Percentiles rank a stretch among this genome's conserved stretches.
Conservation (phyloP, 495 filamentous ascomycete species). For the Articulospora tetracladia region DNA sequence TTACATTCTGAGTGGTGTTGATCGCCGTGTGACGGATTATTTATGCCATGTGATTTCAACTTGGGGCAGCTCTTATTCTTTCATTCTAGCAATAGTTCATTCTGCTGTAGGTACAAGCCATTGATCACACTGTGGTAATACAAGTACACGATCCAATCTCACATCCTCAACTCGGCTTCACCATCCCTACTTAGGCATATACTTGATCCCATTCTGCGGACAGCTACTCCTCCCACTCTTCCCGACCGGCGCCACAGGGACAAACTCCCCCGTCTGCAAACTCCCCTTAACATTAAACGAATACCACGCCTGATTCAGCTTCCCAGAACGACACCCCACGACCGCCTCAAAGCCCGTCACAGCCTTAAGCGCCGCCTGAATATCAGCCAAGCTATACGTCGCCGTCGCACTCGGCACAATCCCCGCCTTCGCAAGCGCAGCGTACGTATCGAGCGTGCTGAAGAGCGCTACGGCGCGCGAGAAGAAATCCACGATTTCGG, state of each 20-base stretch:
- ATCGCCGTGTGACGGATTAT: too few relatives aligned
- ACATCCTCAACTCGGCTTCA: too few relatives aligned
- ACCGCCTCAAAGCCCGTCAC: slow-evolving; percentile 65
- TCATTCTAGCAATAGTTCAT: too few relatives aligned
- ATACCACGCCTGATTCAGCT: slow-evolving; percentile 81
- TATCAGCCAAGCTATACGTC: slow-evolving; percentile 61
- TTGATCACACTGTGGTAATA: too few relatives aligned
- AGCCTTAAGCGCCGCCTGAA: slow-evolving; percentile 58
- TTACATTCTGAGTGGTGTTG: too few relatives aligned
- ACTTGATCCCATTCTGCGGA: slow-evolving; percentile 23
- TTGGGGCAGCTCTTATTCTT: too few relatives aligned
- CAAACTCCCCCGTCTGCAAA: slow-evolving; percentile 71
- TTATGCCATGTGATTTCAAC: too few relatives aligned
- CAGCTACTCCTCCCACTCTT: slow-evolving; percentile 20
- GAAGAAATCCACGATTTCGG: slow-evolving; percentile 64
- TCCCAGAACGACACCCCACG: slow-evolving; percentile 56
- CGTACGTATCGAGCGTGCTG: slow-evolving; percentile 40
- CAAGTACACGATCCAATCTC: too few relatives aligned
- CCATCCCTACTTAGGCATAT: slow-evolving; percentile 26
- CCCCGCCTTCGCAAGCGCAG: slow-evolving; percentile 56
- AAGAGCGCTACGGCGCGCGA: slow-evolving; percentile 42
- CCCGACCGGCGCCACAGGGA: slow-evolving; percentile 53
- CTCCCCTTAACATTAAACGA: slow-evolving; percentile 76
- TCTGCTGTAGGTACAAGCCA: too few relatives aligned
- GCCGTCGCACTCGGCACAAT: slow-evolving; percentile 57